Percentiles rank a stretch among this genome's conserved stretches.
phyloP scores from a whole-genome alignment of 371 early-diverging fungal species.

The Saksenaea oblongispora region DNA sequence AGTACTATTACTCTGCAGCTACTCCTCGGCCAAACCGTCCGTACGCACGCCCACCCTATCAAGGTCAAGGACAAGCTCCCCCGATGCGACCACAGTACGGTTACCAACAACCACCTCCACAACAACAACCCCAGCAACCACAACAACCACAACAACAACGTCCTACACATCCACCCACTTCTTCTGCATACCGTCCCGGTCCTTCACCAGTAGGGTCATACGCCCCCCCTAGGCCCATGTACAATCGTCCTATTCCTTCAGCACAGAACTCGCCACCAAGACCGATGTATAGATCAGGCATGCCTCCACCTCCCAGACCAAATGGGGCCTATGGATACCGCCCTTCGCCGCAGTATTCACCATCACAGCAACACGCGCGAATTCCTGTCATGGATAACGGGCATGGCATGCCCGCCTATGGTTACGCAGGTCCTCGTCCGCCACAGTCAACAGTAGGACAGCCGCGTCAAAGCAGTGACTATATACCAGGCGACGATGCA shows the following conservation, averaged over 20 bases:
- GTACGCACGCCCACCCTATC: slow-evolving; percentile 4
- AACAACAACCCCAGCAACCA: background rate
- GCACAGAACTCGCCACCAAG: slow-evolving; percentile 9
- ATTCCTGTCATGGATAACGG: background rate
- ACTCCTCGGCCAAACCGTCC: slow-evolving; percentile 1
- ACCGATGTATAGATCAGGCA: slow-evolving; percentile 13
- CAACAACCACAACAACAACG: background rate
- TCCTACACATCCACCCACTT: background rate
- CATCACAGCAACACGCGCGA: slow-evolving; percentile 2
- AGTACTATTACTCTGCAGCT: background rate
- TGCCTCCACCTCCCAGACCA: slow-evolving; percentile 7
- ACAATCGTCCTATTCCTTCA: background rate
- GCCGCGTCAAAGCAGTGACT: slow-evolving; percentile 8
- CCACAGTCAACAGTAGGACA: background rate
- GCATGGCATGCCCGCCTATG: background rate
- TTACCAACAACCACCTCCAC: background rate
- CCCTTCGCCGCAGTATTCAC: slow-evolving; percentile 4
- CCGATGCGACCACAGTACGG: slow-evolving; percentile 7
- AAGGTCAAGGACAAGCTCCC: background rate
- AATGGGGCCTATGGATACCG: slow-evolving; percentile 1
- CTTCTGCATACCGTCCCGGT: slow-evolving; percentile 2
- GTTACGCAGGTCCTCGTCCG: slow-evolving; percentile 1
- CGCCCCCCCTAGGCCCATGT: slow-evolving; percentile 1
- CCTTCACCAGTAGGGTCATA: background rate
- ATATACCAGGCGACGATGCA: background rate